Evolutionary conservation across 768 basidiomycete species (phyloP), one percentile per base, ranked within the genome.

Genomic region (Stropharia rugosoannulata): DNA sequence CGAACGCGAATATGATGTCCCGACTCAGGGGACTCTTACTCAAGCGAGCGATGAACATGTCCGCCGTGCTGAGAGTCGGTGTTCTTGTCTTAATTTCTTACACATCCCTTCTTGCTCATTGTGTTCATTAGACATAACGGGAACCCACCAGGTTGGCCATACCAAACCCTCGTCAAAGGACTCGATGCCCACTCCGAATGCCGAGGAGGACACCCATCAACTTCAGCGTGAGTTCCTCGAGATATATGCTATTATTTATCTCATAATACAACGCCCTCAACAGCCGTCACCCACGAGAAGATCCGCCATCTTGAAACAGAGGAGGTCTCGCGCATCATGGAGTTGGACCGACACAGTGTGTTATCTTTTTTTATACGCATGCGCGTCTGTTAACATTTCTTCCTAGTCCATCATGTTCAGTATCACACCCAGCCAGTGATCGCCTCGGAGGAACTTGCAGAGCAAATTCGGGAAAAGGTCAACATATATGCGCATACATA

Each of bases 361-460:
- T 51, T 19, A 10, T 7, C 5, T 38, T 50, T 7, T 38, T 25
- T 9, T 47, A n/a, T 47, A 29, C 42, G 15, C 44, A 36, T 8
- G 36, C 22, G 38, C 9, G 47, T 25, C 37, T 8, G 29, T 37
- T 9, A 38, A 41, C 49, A 5, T 12, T 38, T 18, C 12, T 11
- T 25, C 5, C 3, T 29, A 73, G 73, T 72, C 36, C 74, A 75
- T 56, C 73, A 73, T 37, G 61, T 75, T 11, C 73, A 74, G 50
- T 70, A 75, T 47, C 73, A 75, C 59, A 68, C 66, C 1, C 71
- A 73, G 42, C 74, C 73, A 2, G 62, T 74, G 9, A 53, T 64
- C 4, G 65, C 68, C 1, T 56, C 59, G 0, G 68, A 71, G 38
- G 58, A 63, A 16, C 41, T 66, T 32, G 48, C 63, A 1, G 73